phyloP scores from a whole-genome alignment of 371 early-diverging fungal genomes.

The Funneliformis caledonium region DNA sequence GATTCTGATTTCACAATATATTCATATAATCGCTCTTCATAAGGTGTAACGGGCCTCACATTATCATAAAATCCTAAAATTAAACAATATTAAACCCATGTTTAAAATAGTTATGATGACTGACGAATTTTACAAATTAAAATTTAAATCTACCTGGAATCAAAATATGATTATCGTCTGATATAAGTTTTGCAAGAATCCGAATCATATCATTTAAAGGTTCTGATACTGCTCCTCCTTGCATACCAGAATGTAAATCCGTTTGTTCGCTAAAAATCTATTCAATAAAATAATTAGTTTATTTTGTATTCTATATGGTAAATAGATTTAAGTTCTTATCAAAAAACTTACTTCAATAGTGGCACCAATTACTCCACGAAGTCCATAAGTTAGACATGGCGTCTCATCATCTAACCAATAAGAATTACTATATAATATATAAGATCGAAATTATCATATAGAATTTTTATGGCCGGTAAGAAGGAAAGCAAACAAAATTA shows the following conservation, averaged over 20 bases:
- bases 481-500: not conserved
- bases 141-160: slow-evolving; percentile 65
- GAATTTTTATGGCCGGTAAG: not conserved
- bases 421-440: slow-evolving; percentile 47
- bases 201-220: slow-evolving; percentile 78
- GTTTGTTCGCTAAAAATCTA: slow-evolving; percentile 58
- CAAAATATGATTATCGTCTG: slow-evolving; percentile 64
- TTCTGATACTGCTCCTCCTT: slow-evolving; percentile 84
- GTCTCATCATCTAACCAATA: slow-evolving; percentile 95
- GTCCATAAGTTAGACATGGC: slow-evolving; percentile 97
- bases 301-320: not conserved
- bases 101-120: not conserved
- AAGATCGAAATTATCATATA: not conserved
- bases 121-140: not conserved
- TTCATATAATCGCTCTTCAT: slow-evolving; percentile 56
- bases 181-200: slow-evolving; percentile 60
- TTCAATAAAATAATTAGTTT: not conserved
- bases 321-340: not conserved
- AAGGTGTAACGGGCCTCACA: slow-evolving; percentile 55
- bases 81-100: slow-evolving; percentile 14
- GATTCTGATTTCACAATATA: slow-evolving; percentile 49
- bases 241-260: slow-evolving; percentile 85
- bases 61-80: slow-evolving; percentile 62
- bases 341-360: slow-evolving; percentile 55
- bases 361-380: slow-evolving; percentile 86